Evolutionary conservation across 108 stramenopile genomes (phyloP).

Genomic region (Cyclostephanos tholiformis): DNA sequence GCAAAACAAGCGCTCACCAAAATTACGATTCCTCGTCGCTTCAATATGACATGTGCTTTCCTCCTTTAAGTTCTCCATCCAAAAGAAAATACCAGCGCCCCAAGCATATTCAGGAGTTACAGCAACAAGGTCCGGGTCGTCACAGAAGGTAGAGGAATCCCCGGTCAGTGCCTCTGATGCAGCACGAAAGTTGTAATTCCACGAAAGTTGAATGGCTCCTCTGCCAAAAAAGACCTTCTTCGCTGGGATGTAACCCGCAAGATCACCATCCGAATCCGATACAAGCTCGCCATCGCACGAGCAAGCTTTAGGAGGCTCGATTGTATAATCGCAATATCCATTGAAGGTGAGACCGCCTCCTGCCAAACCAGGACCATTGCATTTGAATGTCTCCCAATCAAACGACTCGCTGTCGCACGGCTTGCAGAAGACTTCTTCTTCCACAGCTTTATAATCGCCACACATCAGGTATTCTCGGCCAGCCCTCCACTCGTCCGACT

Average conservation of each 20-base stretch:
- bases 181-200: slow-evolving; percentile 50
- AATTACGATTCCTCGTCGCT: slow-evolving; percentile 40
- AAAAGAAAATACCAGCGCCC: slow-evolving; percentile 48
- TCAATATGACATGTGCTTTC: slow-evolving; percentile 52
- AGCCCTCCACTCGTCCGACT: slow-evolving; percentile 48
- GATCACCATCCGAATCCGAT: slow-evolving; percentile 13
- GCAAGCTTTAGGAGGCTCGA: slow-evolving; percentile 45
- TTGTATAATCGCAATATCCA: slow-evolving; percentile 41
- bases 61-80: slow-evolving; percentile 56
- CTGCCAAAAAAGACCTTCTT: slow-evolving; percentile 43
- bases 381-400: slow-evolving; percentile 50
- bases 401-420: slow-evolving; percentile 45
- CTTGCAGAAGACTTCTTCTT: slow-evolving; percentile 46
- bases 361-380: slow-evolving; percentile 39
- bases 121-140: slow-evolving; percentile 49
- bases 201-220: slow-evolving; percentile 47
- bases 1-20: slow-evolving; percentile 18
- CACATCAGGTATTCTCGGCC: slow-evolving; percentile 48
- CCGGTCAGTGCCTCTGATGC: slow-evolving; percentile 50
- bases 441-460: slow-evolving; percentile 40
- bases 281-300: slow-evolving; percentile 32
- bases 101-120: slow-evolving; percentile 45
- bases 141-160: slow-evolving; percentile 45
- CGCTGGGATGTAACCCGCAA: slow-evolving; percentile 45
- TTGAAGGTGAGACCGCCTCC: slow-evolving; percentile 48